Evolutionary conservation across 108 stramenopile genomes (phyloP), one percentile per base, ranked within the genome.

Genomic region (Stephanodiscus minutulus): DNA sequence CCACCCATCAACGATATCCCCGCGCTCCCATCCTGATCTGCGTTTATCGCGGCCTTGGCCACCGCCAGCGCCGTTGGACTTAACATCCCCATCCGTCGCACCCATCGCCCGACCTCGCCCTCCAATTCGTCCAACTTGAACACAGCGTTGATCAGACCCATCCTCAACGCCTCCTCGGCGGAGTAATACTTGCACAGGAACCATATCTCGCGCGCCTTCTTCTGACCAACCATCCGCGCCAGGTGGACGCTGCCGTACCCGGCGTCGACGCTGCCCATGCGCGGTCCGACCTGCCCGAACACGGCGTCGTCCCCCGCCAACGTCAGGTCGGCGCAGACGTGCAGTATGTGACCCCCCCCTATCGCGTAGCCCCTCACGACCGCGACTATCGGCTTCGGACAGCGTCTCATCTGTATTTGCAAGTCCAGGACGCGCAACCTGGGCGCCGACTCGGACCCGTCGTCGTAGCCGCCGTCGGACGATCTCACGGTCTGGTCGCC

Each of bases 261-360:
- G 1, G 96, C 97, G 76, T 98, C 97, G 64, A 98, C 94, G 64
- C 86, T 87, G 35, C 97, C 97, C 91, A 97, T 96, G 28, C 96
- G 77, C 20, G 97, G 97, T 9, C 91, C 92, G 2, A 90, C 89
- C 74, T 98, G 97, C 21, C 97, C 97, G 85, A 96, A 98, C 1
- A 98, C 88, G 12, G 91, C 91, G 62, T 91, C 89, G 17, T 88
- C 85, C 0, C 82, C 82, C 0, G 91, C 86, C 56, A 98, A 61
- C 0, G 97, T 98, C 55, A 98, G 65, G 69, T 98, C 97, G 27
- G 85, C 82, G 36, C 96, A 84, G 95, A 98, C 95, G 85, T 98
- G 97, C 71, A 98, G 61, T 39, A 98, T 92, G 81, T 98, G 97
- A 6, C 97, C 97, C 8, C 97, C 97, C 9, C 97, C 97, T 61